Base-by-base conservation (phyloP, 2,329 filamentous ascomycete species). In the Hymenoscyphus albidus region DNA sequence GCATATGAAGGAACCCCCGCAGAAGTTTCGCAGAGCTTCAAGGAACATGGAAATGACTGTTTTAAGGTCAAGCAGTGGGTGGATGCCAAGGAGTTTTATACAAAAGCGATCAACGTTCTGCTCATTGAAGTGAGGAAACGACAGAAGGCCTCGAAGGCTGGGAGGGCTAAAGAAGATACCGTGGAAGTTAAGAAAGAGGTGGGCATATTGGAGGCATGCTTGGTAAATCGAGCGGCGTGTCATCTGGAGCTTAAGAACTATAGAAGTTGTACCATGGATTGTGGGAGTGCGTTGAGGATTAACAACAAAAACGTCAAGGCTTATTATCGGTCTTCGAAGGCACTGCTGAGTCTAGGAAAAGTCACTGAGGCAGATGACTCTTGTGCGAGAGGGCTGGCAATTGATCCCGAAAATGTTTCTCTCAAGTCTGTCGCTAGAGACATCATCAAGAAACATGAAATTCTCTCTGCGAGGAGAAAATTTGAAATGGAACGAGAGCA, bases 41-140 rank as follows among this genome's bases (percentile, higher is more conserved):
- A 95, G 73, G 89, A 94, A 75, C 91, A 92, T 70, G 95, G 95
- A 40, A 99, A 99, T 76, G 94, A 98, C 72, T 88, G 86, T 73
- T 96, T 96, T 74, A 83, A 84, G 71, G 82, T 82, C 63, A 88
- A 87, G 76, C 82, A 86, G 58, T 97, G 90, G 87, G 81, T 78
- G 32, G 93, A 98, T 76, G 95, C 93, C 3, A 89, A 90, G 74
- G 93, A 97, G 76, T 97, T 93, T 76, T 99, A 99, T 76, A 86
- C 84, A 38, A 95, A 96, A 79, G 93, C 89, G n/a, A 82, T 97
- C 61, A 80, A 85, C 12, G 85, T 96, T 6, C 78, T 97, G 18
- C 81, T 83, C 12, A 80, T 80, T 5, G 88, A 90, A 76, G 85
- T 91, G 74, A 77, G 78, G 63, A 83, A 83, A 69, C 80, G 85